These are phyloP conservation scores for Ogataea siamensis DNA, from an alignment of 805 yeast genomes.

Conservation along the genomic window DNA sequence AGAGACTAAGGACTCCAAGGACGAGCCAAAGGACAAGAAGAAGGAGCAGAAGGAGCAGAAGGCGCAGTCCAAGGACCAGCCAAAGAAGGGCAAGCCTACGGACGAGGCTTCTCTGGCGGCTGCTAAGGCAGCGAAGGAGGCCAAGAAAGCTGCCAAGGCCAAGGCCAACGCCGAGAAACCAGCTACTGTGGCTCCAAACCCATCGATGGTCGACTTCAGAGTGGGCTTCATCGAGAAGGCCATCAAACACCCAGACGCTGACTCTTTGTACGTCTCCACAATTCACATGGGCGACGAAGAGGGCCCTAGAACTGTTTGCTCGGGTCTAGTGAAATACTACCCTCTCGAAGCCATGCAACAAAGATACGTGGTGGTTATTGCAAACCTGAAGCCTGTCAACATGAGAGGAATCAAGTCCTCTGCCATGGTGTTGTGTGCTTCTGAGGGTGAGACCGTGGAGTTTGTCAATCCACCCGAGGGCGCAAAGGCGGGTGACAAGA, in stretches of 20 bases:
- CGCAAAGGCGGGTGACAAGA: constrained; percentile 92
- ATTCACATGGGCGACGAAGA: constrained; percentile 95
- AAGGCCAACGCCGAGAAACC: constrained; percentile 57
- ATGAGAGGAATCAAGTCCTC: constrained; percentile 96
- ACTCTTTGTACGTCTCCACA: constrained; percentile 91
- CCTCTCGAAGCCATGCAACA: constrained; percentile 95
- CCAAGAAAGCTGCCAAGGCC: constrained; percentile 44
- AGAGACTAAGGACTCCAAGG: constrained; percentile 25
- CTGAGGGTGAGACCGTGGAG: constrained; percentile 74
- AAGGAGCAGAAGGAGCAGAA: constrained; percentile 9
- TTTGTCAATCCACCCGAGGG: constrained; percentile 94
- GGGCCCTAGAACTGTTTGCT: constrained; percentile 97
- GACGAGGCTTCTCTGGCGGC: constrained; percentile 34
- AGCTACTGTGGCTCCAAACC: constrained; percentile 66
- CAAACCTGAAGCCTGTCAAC: constrained; percentile 94
- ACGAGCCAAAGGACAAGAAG: constrained; percentile 13
- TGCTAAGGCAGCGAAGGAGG: constrained; percentile 38
- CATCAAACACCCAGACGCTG: constrained; percentile 96
- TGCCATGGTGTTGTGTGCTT: constrained; percentile 97
- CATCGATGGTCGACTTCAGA: constrained; percentile 85
- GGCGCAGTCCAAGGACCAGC: constrained; percentile 8
- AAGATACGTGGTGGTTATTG: constrained; percentile 85
- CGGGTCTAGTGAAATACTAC: constrained; percentile 88
- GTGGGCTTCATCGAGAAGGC: constrained; percentile 98
- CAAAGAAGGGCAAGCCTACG: constrained; percentile 21